phyloP scores from a whole-genome alignment of 2,329 filamentous ascomycete species.

The Emmonsia crescens region DNA sequence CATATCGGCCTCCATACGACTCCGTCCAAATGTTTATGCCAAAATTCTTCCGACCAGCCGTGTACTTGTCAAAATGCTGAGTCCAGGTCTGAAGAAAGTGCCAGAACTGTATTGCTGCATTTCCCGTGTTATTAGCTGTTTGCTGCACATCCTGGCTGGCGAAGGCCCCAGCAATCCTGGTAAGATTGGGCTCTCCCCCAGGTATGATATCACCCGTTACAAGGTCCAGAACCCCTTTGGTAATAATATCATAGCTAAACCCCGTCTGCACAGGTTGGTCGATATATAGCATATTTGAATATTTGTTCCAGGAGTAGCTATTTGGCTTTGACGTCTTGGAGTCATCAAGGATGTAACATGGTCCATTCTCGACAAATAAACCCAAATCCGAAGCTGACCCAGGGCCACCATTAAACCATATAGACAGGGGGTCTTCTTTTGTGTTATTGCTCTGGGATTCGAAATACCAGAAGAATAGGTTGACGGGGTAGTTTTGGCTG shows the following conservation, averaged over 20 bases:
- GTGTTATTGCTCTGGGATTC: slow-evolving; percentile 43
- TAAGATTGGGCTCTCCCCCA: neutral
- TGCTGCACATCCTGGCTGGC: neutral
- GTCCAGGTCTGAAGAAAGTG: slow-evolving; percentile 47
- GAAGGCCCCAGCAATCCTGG: neutral
- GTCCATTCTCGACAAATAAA: slow-evolving; percentile 41
- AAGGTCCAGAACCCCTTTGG: slow-evolving; percentile 21
- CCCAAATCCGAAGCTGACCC: slow-evolving; percentile 50
- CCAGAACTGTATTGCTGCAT: slow-evolving; percentile 41
- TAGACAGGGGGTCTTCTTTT: slow-evolving; percentile 44
- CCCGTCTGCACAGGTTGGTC: slow-evolving; percentile 54
- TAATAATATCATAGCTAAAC: slow-evolving; percentile 31
- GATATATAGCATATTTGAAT: slow-evolving; percentile 57
- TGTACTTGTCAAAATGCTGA: slow-evolving; percentile 45
- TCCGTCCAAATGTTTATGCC: slow-evolving; percentile 36
- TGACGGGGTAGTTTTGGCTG: slow-evolving; percentile 43
- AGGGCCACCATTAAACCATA: slow-evolving; percentile 56
- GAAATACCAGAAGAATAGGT: slow-evolving; percentile 58
- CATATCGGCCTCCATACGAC: slow-evolving; percentile 36
- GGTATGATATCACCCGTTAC: neutral
- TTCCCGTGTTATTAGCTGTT: slow-evolving; percentile 26
- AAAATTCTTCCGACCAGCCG: slow-evolving; percentile 35
- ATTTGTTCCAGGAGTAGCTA: slow-evolving; percentile 52
- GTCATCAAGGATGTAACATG: slow-evolving; percentile 43
- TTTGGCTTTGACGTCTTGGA: slow-evolving; percentile 44